A percentile compares a stretch with the other conserved stretches of the same genome.
Conservation (phyloP, 129 eudicot genomes). For the Lactuca saligna region DNA sequence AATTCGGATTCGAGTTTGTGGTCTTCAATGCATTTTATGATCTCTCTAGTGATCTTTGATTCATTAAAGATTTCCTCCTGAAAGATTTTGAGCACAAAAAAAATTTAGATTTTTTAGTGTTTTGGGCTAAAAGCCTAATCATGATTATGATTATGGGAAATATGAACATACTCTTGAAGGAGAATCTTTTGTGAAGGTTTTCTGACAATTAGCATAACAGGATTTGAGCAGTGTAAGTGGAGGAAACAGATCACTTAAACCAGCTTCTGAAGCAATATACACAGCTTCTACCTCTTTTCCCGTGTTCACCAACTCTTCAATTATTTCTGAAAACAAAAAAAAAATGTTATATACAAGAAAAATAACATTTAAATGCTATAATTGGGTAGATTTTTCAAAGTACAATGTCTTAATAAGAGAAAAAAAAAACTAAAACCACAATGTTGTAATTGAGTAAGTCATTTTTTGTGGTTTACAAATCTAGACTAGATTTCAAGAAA, state of each 20-base stretch:
- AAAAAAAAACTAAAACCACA: too few species aligned
- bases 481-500: too few species aligned
- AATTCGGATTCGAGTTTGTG: slow-evolving; percentile 51
- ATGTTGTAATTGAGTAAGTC: neutral
- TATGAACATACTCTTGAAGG: slow-evolving; percentile 41
- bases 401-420: too few species aligned
- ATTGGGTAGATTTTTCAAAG: too few species aligned
- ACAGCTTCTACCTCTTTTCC: slow-evolving; percentile 63
- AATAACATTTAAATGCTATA: too few species aligned
- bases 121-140: too few species aligned
- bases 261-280: slow-evolving; percentile 47
- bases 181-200: slow-evolving; percentile 25
- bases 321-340: slow-evolving; percentile 31
- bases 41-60: slow-evolving; percentile 29
- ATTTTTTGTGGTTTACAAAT: neutral
- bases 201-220: slow-evolving; percentile 27
- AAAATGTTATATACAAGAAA: neutral
- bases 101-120: neutral
- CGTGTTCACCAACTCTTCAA: slow-evolving; percentile 53
- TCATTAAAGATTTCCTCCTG: slow-evolving; percentile 55
- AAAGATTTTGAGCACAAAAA: too few species aligned
- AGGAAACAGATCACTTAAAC: slow-evolving; percentile 46
- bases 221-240: slow-evolving; percentile 51
- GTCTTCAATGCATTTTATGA: slow-evolving; percentile 59
- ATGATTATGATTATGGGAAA: neutral